Percentiles rank a stretch among this genome's conserved stretches.
Evolutionary conservation across 2,329 filamentous ascomycete species (phyloP).

Genomic region (Calonectria pteridis): DNA sequence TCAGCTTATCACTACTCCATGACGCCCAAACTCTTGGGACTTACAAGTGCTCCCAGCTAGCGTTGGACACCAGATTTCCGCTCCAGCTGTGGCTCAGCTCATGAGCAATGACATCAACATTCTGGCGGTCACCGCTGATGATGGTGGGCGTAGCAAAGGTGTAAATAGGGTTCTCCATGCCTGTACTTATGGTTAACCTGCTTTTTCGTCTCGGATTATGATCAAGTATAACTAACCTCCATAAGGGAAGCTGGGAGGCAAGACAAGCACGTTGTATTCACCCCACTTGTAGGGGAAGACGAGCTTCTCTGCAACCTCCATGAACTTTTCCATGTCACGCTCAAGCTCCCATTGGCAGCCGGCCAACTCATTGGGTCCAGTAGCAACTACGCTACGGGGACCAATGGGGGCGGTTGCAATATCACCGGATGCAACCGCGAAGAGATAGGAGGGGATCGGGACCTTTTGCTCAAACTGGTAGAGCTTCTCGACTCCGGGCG

Average conservation of each 20-base stretch:
- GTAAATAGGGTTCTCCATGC: slow-evolving; percentile 93
- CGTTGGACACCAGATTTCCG: slow-evolving; percentile 84
- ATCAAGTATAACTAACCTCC: slow-evolving; percentile 67
- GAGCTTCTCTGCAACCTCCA: slow-evolving; percentile 84
- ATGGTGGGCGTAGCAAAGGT: slow-evolving; percentile 97
- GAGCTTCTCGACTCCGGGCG: slow-evolving; percentile 66
- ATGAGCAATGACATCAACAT: slow-evolving; percentile 96
- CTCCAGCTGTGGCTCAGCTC: slow-evolving; percentile 85
- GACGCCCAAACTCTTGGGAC: slow-evolving; percentile 40
- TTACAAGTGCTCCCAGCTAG: slow-evolving; percentile 85
- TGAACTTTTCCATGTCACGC: slow-evolving; percentile 90
- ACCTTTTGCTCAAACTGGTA: slow-evolving; percentile 92
- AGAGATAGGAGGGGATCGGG: slow-evolving; percentile 94
- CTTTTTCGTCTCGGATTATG: not conserved
- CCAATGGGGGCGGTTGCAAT: slow-evolving; percentile 89
- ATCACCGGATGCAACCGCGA: slow-evolving; percentile 90
- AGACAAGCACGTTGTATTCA: slow-evolving; percentile 91
- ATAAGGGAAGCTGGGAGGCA: slow-evolving; percentile 92
- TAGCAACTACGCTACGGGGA: slow-evolving; percentile 85
- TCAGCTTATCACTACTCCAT: slow-evolving; percentile 12
- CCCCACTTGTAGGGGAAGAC: slow-evolving; percentile 95
- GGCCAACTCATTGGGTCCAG: slow-evolving; percentile 87
- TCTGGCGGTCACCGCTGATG: slow-evolving; percentile 90
- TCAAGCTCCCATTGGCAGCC: slow-evolving; percentile 93
- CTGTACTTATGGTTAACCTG: slow-evolving; percentile 49